Percentiles rank a stretch among this genome's conserved stretches.
phyloP scores from a whole-genome alignment of 345 rosid genomes.

The Hibiscus trionum region DNA sequence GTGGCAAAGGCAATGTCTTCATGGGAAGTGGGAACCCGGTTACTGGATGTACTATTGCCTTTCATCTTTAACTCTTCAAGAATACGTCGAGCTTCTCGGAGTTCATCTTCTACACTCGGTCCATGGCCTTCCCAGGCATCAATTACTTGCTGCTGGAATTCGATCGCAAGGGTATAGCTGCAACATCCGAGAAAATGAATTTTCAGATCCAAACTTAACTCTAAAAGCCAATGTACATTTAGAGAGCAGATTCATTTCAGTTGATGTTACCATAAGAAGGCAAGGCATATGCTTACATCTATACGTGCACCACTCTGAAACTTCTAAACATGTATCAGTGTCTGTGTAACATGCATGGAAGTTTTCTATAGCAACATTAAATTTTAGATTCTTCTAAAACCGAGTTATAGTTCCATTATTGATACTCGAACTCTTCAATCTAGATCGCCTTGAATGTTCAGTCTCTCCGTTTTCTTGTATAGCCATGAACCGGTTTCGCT shows the following conservation, averaged over 20 bases:
- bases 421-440: not conserved
- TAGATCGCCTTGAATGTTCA: not conserved
- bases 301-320: not conserved
- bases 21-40: slow-evolving; percentile 21
- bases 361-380: not conserved
- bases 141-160: slow-evolving; percentile 68
- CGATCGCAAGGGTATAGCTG: slow-evolving; percentile 73
- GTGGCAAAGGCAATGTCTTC: slow-evolving; percentile 45
- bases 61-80: slow-evolving; percentile 58
- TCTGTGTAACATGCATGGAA: not conserved
- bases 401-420: not conserved
- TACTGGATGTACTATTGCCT: slow-evolving; percentile 35
- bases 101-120: slow-evolving; percentile 51
- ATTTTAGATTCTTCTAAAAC: not conserved
- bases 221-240: not conserved
- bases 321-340: not conserved
- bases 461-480: not conserved
- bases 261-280: not conserved
- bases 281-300: slow-evolving; percentile 6
- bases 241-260: slow-evolving; percentile 1
- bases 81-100: slow-evolving; percentile 44
- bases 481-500: not conserved
- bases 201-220: slow-evolving; percentile 7
- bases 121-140: slow-evolving; percentile 87
- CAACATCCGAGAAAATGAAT: slow-evolving; percentile 18